Conservation (phyloP, 176 grass and related monocot species). For the Triticum aestivum region IWGSC_CS_RefSeq_v2.1 NC_057807.1:698093480-698093979, state of each 20-base stretch:
- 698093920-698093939: conserved; percentile 4
- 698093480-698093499: neutral
- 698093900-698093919: conserved; percentile 32
- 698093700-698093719: neutral
- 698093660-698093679: neutral
- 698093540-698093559: conserved; percentile 17
- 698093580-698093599: neutral
- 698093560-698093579: neutral
- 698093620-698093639: neutral
- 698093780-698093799: neutral
- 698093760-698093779: conserved; percentile 23
- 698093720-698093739: conserved; percentile 34
- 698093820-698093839: conserved; percentile 7
- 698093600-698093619: neutral
- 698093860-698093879: conserved; percentile 45
- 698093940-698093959: neutral
- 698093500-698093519: conserved; percentile 25
- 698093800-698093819: conserved; percentile 5
- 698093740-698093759: conserved; percentile 40
- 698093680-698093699: conserved; percentile 5
- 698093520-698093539: conserved; percentile 5
- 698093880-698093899: conserved; percentile 34
- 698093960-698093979: neutral
- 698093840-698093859: conserved; percentile 28
- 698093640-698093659: neutral